Evolutionary conservation across 441 rosid genomes (phyloP).

Genomic region (Erodium chrysanthum): DNA sequence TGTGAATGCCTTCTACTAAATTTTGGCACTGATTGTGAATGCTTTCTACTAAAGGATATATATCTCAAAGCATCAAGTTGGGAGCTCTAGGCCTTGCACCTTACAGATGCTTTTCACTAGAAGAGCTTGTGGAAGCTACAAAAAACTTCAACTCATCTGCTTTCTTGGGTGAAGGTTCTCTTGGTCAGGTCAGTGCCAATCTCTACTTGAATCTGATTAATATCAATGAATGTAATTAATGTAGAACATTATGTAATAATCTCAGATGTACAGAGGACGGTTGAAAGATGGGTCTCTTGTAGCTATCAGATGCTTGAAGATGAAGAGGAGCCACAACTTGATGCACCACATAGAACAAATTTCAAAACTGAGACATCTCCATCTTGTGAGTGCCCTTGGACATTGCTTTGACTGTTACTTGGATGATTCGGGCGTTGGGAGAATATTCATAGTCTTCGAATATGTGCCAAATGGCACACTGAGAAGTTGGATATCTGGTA

Average conservation of each 20-base stretch:
- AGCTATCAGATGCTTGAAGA: constrained; percentile 58
- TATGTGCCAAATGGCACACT: constrained; percentile 77
- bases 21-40: background rate
- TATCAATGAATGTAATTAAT: too few relatives aligned
- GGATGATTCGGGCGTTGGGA: constrained; percentile 85
- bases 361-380: constrained; percentile 74
- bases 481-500: constrained; percentile 86
- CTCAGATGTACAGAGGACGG: constrained; percentile 73
- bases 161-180: constrained; percentile 90
- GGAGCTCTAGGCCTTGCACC: constrained; percentile 81
- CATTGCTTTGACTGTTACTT: constrained; percentile 88
- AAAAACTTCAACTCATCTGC: constrained; percentile 66
- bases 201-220: background rate
- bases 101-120: constrained; percentile 69
- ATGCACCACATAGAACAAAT: constrained; percentile 81
- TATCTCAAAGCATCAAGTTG: constrained; percentile 80
- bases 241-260: constrained; percentile 9
- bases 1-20: background rate
- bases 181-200: constrained; percentile 53
- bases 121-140: constrained; percentile 82
- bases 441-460: constrained; percentile 79
- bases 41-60: too few relatives aligned
- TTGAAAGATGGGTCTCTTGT: constrained; percentile 67
- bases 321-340: constrained; percentile 58
- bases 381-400: constrained; percentile 82